A percentile compares a stretch with the other conserved stretches of the same genome.
These are phyloP conservation scores for Strombidium stylifer DNA, from an alignment of 73 alveolate species.

Conservation along the genomic window DNA sequence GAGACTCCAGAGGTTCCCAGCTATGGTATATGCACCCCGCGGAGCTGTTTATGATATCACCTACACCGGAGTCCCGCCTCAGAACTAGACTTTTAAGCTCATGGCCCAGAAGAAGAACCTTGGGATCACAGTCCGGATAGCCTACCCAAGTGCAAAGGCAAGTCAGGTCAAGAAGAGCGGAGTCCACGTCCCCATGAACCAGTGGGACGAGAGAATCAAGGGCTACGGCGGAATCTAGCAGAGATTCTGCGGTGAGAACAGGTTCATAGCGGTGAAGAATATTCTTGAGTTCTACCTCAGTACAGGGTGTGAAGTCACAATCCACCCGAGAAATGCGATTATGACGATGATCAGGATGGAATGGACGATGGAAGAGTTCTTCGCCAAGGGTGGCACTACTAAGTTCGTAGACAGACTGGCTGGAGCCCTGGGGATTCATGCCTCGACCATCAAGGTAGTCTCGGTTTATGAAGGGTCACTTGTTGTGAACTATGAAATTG, in stretches of 20 bases:
- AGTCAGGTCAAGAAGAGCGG: constrained; percentile 17
- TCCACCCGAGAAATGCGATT: not conserved
- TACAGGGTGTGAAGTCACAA: not conserved
- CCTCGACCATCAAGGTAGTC: not conserved
- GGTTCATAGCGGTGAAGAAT: constrained; percentile 3
- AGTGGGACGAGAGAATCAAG: constrained; percentile 13
- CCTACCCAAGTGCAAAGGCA: constrained; percentile 3
- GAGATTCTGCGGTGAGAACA: constrained; percentile 11
- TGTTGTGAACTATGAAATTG: not conserved
- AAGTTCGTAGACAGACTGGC: constrained; percentile 3
- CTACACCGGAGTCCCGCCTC: not conserved
- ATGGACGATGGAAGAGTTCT: constrained; percentile 4
- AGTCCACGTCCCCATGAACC: constrained; percentile 2
- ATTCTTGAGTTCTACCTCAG: not conserved
- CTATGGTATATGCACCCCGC: not conserved
- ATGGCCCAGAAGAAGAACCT: not conserved
- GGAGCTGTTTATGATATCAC: not conserved
- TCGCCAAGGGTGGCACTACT: not conserved
- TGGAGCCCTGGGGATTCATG: not conserved
- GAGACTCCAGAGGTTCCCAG: constrained; percentile 19
- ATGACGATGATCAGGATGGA: not conserved
- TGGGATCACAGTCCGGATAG: not conserved
- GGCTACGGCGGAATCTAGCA: constrained; percentile 4
- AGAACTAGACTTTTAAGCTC: not conserved
- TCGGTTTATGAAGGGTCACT: constrained; percentile 6